phyloP scores from a whole-genome alignment of 1,284 basidiomycete genomes.

The Crucibulum parvulum region DNA sequence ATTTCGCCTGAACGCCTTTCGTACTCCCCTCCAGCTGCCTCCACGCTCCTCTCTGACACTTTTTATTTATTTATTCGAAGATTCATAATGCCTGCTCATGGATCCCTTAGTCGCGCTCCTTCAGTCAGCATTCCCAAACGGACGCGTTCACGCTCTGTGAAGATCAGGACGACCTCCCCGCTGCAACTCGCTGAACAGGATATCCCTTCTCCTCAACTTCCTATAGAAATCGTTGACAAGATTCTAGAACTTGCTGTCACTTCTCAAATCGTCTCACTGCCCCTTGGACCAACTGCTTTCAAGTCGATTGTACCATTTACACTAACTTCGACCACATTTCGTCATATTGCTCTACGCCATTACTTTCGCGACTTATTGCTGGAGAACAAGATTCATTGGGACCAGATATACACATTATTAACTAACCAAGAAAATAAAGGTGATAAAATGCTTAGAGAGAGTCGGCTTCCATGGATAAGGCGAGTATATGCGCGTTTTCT shows the following conservation, averaged over 20 bases:
- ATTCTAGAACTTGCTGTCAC: conserved; percentile 41
- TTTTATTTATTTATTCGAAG: no score
- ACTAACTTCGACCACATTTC: conserved; percentile 47
- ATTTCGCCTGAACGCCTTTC: no score
- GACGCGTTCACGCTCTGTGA: not conserved
- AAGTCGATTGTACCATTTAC: conserved; percentile 41
- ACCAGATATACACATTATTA: conserved; percentile 29
- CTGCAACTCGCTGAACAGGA: not conserved
- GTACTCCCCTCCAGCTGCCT: no score
- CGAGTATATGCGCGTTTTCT: conserved; percentile 2
- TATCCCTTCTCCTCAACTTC: conserved; percentile 33
- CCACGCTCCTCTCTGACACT: no score
- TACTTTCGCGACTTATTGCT: conserved; percentile 42
- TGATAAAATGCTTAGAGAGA: conserved; percentile 5
- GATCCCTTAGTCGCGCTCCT: no score
- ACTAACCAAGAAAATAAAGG: conserved; percentile 13
- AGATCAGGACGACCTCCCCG: not conserved
- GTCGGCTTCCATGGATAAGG: conserved; percentile 25
- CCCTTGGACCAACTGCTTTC: conserved; percentile 23
- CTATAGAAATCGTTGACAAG: conserved; percentile 50
- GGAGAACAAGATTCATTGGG: conserved; percentile 31
- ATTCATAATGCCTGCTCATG: no score
- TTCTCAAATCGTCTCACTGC: conserved; percentile 2
- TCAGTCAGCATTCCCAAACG: not conserved
- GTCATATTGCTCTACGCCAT: conserved; percentile 47